Conservation (phyloP, 2,329 filamentous ascomycete species). For the Beauveria sp. region DNA sequence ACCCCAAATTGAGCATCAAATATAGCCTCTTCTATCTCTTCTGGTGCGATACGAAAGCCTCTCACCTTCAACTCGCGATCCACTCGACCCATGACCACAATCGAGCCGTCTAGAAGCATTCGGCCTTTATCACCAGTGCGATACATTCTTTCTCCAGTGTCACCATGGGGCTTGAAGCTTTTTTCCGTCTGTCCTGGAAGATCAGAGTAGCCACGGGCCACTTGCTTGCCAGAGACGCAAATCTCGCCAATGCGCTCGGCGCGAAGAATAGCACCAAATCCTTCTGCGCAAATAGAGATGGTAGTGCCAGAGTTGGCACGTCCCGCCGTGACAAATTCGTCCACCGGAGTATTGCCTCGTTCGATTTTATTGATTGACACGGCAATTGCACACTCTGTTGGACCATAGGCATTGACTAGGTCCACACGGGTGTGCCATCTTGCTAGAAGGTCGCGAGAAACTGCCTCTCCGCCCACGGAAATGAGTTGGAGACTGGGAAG, state of each 20-base stretch:
- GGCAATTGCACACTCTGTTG: not conserved
- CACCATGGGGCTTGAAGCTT: not conserved
- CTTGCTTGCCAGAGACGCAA: too few species aligned
- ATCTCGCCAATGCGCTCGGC: too few species aligned
- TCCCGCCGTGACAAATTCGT: too few species aligned
- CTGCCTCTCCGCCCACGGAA: not conserved
- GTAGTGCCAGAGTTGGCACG: too few species aligned
- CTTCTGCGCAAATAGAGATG: too few species aligned
- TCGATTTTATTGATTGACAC: slow-evolving; percentile 11
- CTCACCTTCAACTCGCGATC: slow-evolving; percentile 15
- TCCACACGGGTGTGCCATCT: slow-evolving; percentile 11
- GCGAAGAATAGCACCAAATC: too few species aligned
- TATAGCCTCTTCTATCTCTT: slow-evolving; percentile 14
- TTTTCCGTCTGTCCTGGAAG: too few species aligned
- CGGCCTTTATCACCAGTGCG: slow-evolving; percentile 13
- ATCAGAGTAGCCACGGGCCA: too few species aligned
- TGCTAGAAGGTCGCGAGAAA: not conserved
- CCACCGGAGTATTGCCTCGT: not conserved
- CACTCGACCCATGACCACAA: slow-evolving; percentile 13
- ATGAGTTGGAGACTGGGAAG: not conserved
- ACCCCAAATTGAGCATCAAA: not conserved
- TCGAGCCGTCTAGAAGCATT: slow-evolving; percentile 6
- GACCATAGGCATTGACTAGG: slow-evolving; percentile 2
- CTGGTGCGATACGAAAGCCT: slow-evolving; percentile 14
- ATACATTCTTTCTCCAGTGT: slow-evolving; percentile 13